A percentile compares a stretch with the other conserved stretches of the same genome.
Evolutionary conservation across 2,329 filamentous ascomycete genomes (phyloP).

Genomic region (Sarocladiaceae sp.): DNA sequence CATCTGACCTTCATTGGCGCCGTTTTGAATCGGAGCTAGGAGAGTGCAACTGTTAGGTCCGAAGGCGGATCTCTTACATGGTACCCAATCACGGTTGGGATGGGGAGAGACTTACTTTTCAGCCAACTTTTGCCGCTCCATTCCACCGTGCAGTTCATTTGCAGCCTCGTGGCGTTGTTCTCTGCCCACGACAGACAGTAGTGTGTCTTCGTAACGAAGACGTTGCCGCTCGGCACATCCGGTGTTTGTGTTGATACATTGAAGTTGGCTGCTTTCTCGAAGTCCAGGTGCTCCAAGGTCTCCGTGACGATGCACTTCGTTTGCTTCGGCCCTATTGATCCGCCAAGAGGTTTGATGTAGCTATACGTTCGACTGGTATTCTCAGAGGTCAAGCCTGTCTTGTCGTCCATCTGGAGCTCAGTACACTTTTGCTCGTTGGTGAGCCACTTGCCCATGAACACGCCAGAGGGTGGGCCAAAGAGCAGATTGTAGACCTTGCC

Average conservation of each 20-base stretch:
- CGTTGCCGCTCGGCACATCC: conserved; percentile 88
- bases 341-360: conserved; percentile 87
- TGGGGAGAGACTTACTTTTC: conserved; percentile 65
- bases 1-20: conserved; percentile 81
- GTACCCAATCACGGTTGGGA: conserved; percentile 8
- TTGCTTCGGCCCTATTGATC: conserved; percentile 80
- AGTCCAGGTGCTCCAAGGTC: conserved; percentile 74
- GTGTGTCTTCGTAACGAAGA: conserved; percentile 86
- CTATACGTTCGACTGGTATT: conserved; percentile 69
- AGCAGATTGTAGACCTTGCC: conserved; percentile 86
- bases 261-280: conserved; percentile 83
- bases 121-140: conserved; percentile 99
- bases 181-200: conserved; percentile 94
- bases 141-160: conserved; percentile 85
- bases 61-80: not conserved
- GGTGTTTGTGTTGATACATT: conserved; percentile 80
- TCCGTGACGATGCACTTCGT: conserved; percentile 91
- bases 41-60: conserved; percentile 15
- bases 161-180: conserved; percentile 74
- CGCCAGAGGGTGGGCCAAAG: conserved; percentile 73
- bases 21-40: conserved; percentile 89
- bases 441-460: conserved; percentile 83
- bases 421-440: conserved; percentile 80
- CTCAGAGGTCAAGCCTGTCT: conserved; percentile 68
- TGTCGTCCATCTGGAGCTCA: conserved; percentile 83